Evolutionary conservation across 495 filamentous ascomycete species (phyloP).

Genomic region (Neurospora pannonica): DNA sequence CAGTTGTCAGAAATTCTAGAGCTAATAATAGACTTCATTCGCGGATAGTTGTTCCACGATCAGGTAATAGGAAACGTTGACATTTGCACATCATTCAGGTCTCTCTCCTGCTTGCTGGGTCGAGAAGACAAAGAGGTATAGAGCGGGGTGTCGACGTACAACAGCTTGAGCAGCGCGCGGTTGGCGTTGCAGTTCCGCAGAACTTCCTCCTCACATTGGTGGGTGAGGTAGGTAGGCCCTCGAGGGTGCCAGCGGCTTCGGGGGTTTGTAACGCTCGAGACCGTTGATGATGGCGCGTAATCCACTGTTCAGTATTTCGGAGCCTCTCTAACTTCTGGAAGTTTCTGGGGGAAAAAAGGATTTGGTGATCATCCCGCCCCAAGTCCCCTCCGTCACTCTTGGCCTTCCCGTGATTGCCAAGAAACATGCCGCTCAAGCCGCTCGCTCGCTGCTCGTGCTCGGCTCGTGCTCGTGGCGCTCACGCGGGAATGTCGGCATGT

Average conservation of each 20-base stretch:
- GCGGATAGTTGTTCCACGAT: neutral
- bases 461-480: neutral
- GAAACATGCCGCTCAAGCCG: neutral
- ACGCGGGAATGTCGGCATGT: neutral
- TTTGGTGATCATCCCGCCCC: neutral
- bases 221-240: no score
- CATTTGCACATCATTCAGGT: neutral
- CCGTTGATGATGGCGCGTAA: neutral
- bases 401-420: neutral
- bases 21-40: neutral
- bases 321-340: neutral
- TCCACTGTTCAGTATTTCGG: no score
- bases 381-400: neutral
- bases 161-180: no score
- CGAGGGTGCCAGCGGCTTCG: no score
- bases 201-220: no score
- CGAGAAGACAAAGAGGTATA: neutral
- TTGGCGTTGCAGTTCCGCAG: no score
- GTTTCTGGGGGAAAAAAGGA: neutral
- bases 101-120: neutral
- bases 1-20: neutral
- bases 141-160: neutral
- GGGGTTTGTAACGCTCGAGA: neutral
- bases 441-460: neutral
- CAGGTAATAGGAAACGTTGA: neutral